phyloP scores from a whole-genome alignment of 2,329 filamentous ascomycete genomes.

The Neonectria faginata region DNA sequence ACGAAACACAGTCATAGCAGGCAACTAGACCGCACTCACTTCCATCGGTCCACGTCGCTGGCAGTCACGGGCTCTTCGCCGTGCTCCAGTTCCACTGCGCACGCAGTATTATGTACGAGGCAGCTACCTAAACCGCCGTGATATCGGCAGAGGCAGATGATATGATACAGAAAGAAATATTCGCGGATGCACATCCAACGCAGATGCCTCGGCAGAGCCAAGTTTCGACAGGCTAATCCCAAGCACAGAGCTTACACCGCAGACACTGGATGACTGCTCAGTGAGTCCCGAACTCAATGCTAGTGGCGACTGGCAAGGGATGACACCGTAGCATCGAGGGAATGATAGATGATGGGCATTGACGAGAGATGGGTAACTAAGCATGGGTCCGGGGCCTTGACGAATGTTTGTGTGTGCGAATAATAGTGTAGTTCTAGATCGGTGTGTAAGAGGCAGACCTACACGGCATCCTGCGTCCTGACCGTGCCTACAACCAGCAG shows the following conservation, averaged over 20 bases:
- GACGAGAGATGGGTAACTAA: constrained; percentile 9
- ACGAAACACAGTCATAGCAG: not conserved
- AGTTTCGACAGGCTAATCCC: too few species aligned
- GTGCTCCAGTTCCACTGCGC: not conserved
- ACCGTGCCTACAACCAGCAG: too few species aligned
- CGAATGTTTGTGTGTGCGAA: constrained; percentile 12
- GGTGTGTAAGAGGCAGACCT: constrained; percentile 22
- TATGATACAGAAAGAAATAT: constrained; percentile 8
- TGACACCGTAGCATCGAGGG: constrained; percentile 21
- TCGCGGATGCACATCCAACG: not conserved
- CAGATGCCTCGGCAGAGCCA: not conserved
- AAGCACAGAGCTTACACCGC: not conserved
- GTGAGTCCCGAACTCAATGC: constrained; percentile 7
- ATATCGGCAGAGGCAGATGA: constrained; percentile 3
- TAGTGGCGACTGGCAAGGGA: constrained; percentile 18
- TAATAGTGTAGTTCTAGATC: constrained; percentile 17
- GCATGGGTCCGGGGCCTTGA: constrained; percentile 24
- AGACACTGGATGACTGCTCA: constrained; percentile 7
- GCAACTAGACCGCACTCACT: too few species aligned
- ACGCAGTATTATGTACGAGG: too few species aligned
- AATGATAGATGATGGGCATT: constrained; percentile 23
- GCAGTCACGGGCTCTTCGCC: not conserved
- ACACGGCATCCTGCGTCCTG: not conserved
- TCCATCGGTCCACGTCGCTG: too few species aligned
- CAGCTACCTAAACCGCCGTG: not conserved